Evolutionary conservation across 805 yeast genomes (phyloP).

Genomic region (Yamadazyma endophytica): DNA sequence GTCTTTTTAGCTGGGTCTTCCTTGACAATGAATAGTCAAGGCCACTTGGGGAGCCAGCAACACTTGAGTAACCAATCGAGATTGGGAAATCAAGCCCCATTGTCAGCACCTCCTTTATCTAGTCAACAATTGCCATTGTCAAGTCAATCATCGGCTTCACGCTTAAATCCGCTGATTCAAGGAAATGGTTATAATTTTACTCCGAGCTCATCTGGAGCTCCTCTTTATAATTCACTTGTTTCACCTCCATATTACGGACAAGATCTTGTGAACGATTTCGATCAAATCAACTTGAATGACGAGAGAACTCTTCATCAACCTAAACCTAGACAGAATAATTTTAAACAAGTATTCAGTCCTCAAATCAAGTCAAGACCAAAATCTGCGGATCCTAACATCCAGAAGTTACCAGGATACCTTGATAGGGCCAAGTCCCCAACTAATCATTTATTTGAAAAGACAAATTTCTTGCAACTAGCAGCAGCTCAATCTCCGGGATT

Average conservation of each 20-base stretch:
- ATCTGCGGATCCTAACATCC: conserved; percentile 42
- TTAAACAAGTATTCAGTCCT: conserved; percentile 5
- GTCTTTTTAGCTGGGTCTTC: conserved; percentile 18
- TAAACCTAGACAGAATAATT: conserved; percentile 34
- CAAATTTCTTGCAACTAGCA: conserved; percentile 37
- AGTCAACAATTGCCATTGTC: conserved; percentile 5
- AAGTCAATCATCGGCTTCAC: conserved; percentile 2
- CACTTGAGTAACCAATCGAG: not conserved
- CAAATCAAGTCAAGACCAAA: conserved; percentile 30
- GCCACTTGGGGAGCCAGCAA: conserved; percentile 1
- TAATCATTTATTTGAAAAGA: conserved; percentile 39
- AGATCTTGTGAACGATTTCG: conserved; percentile 8
- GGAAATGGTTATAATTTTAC: not conserved
- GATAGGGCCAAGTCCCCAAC: conserved; percentile 39
- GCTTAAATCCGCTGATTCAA: too few species aligned
- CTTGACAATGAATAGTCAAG: not conserved
- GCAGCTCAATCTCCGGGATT: conserved; percentile 20
- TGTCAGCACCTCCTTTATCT: not conserved
- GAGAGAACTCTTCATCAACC: conserved; percentile 30
- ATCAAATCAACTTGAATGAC: conserved; percentile 12
- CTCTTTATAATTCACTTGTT: not conserved
- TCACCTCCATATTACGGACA: conserved; percentile 4
- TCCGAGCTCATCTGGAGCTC: not conserved
- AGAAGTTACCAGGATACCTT: conserved; percentile 15
- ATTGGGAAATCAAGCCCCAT: not conserved